phyloP scores from a whole-genome alignment of 2,329 filamentous ascomycete genomes.

The Coniella lustricola region DNA sequence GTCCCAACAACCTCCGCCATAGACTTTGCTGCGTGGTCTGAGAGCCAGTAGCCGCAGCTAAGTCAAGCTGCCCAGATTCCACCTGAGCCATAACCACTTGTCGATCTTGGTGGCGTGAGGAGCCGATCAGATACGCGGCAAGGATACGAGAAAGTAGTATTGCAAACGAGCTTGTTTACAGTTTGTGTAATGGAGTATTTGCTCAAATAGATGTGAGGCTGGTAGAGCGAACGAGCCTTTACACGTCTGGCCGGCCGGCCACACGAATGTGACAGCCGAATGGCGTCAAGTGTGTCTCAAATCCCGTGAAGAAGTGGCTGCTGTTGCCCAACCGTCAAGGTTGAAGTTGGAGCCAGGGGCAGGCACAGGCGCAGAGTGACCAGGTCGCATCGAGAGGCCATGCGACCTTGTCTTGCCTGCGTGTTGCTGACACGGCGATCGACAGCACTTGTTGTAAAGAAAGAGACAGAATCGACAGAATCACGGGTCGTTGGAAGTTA shows the following conservation, averaged over 20 bases:
- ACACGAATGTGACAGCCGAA: slow-evolving; percentile 6
- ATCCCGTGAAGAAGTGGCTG: neutral
- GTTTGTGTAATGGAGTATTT: neutral
- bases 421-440: too few relatives aligned
- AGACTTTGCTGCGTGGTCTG: slow-evolving; percentile 18
- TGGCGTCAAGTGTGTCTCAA: slow-evolving; percentile 12
- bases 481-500: too few relatives aligned
- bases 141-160: neutral
- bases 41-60: slow-evolving; percentile 16
- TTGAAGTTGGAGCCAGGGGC: slow-evolving; percentile 8
- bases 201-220: slow-evolving; percentile 5
- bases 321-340: slow-evolving; percentile 5
- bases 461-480: too few relatives aligned
- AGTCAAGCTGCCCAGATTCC: slow-evolving; percentile 15
- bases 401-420: neutral
- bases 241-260: slow-evolving; percentile 10
- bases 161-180: neutral
- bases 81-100: slow-evolving; percentile 23
- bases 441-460: too few relatives aligned
- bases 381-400: slow-evolving; percentile 14
- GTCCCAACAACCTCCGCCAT: slow-evolving; percentile 22
- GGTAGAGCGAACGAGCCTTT: slow-evolving; percentile 1
- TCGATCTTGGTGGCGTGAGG: neutral
- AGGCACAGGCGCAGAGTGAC: slow-evolving; percentile 6
- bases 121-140: neutral